A percentile compares a stretch with the other conserved stretches of the same genome.
Conservation (phyloP, 2,329 filamentous ascomycete genomes). For the Curvularia sp. region DNA sequence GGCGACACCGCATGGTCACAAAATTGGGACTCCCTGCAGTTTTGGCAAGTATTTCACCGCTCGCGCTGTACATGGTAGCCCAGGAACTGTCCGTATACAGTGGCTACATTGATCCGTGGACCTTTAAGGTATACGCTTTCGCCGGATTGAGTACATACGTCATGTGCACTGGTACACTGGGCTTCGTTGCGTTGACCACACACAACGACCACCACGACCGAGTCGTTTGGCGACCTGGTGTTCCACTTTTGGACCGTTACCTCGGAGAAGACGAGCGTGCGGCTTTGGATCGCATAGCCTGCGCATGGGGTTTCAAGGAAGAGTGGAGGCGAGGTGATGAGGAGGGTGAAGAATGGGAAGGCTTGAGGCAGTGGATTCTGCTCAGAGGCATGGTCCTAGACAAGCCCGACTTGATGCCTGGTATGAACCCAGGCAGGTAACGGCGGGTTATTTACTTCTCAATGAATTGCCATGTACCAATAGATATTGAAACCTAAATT, state of each 20-base stretch:
- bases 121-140: conserved; percentile 80
- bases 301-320: conserved; percentile 91
- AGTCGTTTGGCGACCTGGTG: conserved; percentile 86
- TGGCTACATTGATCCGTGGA: conserved; percentile 75
- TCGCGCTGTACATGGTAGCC: conserved; percentile 74
- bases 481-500: background rate
- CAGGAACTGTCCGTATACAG: conserved; percentile 71
- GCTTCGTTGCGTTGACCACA: conserved; percentile 82
- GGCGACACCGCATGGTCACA: conserved; percentile 70
- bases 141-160: conserved; percentile 84
- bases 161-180: conserved; percentile 79
- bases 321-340: conserved; percentile 82
- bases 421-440: conserved; percentile 67
- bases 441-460: background rate
- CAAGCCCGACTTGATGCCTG: conserved; percentile 86
- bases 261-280: conserved; percentile 87
- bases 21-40: conserved; percentile 67
- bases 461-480: background rate
- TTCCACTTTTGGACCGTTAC: conserved; percentile 82
- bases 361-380: conserved; percentile 80
- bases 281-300: conserved; percentile 83
- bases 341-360: conserved; percentile 88
- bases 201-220: conserved; percentile 94
- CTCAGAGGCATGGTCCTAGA: conserved; percentile 90
- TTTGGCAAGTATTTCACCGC: conserved; percentile 64